Base-by-base conservation (phyloP, 768 basidiomycete species). In the Fistulinella prunicolor region DNA sequence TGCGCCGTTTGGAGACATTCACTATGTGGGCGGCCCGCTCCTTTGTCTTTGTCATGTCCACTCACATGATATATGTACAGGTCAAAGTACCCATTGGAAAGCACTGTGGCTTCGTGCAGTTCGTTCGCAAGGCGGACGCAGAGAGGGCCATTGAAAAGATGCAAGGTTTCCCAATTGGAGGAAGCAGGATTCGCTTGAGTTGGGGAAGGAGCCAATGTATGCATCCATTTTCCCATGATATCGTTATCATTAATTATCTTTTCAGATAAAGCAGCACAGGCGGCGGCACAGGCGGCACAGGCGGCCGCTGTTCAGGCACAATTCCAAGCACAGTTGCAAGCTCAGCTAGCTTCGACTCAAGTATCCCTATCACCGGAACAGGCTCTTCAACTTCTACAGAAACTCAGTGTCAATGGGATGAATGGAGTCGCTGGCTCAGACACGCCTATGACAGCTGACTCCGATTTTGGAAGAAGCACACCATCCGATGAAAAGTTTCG, bases 81-180 rank as follows among this genome's bases (percentile, higher is more conserved):
- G 93, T 95, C 62, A 95, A 94, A 68, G 93, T 96, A n/a, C 94
- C 94, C 10, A 86, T 90, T 37, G 92, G 91, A 42, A 95, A 95
- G 62, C 89, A 94, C 55, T 96, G 94, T 58, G 94, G 94, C 1
- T 96, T 96, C 60, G 94, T 96, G 38, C 94, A 96, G 69, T 96
- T 92, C 59, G 89, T 95, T 22, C 80, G 85, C 55, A 93, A 95
- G 68, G 82, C 81, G 9, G 94, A 96, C 67, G 94, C 94, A 10
- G 92, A 94, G 66, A 77, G 81, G 30, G 92, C 93, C 9, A 96
- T 96, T 51, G 89, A 93, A 70, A 92, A 90, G 70, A 94, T 95
- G 93, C 93, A 95, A 72, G 93, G 92, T 21, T 95, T 94, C 64
- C 91, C 92, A 4, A 85, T 96, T 55, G 92, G 90, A 28, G 94